Evolutionary conservation across 148 eudicot species (phyloP).

Genomic region (Persicaria tinctoria): DNA sequence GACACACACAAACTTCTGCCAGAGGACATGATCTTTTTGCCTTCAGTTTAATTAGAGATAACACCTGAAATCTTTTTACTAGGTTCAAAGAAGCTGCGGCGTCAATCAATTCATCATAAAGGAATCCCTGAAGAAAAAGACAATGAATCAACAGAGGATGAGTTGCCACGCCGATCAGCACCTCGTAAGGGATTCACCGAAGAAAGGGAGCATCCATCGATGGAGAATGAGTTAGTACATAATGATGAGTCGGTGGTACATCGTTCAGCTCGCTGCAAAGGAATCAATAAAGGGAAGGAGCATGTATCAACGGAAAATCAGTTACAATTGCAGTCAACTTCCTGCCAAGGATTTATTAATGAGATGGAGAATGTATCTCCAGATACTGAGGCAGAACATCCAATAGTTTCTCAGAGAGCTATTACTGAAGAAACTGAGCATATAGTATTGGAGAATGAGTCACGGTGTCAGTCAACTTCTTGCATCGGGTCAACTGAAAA

Average conservation of each 20-base stretch:
- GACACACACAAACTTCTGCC: not conserved
- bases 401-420: not conserved
- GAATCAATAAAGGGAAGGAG: not conserved
- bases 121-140: not conserved
- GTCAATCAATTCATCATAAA: constrained; percentile 3
- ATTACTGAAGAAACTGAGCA: not conserved
- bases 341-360: not conserved
- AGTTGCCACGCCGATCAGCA: constrained; percentile 10
- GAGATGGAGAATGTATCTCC: not conserved
- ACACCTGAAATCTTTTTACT: not conserved
- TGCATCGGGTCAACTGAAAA: not conserved
- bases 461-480: not conserved
- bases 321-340: not conserved
- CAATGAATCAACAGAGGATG: not conserved
- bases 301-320: not conserved
- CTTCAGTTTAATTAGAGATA: not conserved
- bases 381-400: not conserved
- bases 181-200: constrained; percentile 19
- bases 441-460: not conserved
- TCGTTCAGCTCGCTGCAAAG: constrained; percentile 8
- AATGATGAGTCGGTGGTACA: constrained; percentile 16
- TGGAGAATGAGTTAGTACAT: constrained; percentile 23
- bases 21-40: not conserved
- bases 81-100: constrained; percentile 11
- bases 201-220: constrained; percentile 27